phyloP scores from a whole-genome alignment of 495 filamentous ascomycete genomes.

The Lentithecium fluviatile region DNA sequence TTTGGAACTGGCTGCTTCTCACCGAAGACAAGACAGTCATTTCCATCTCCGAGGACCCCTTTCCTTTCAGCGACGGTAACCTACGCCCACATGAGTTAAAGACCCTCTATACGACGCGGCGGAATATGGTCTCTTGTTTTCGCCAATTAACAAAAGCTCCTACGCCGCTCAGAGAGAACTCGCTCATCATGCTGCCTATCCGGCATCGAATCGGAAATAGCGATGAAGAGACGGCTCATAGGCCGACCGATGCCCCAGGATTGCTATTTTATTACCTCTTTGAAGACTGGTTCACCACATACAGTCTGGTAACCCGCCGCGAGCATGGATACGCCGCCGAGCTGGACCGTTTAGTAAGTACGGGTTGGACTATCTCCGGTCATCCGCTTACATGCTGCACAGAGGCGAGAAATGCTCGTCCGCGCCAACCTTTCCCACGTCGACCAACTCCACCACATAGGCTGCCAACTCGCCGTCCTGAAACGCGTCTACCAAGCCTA shows the following conservation, averaged over 20 bases:
- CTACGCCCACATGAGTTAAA: conserved; percentile 41
- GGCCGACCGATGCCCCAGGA: conserved; percentile 60
- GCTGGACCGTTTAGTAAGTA: conserved; percentile 57
- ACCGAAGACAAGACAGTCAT: conserved; percentile 81
- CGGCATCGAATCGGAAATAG: conserved; percentile 40
- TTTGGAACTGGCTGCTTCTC: conserved; percentile 83
- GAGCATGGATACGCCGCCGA: conserved; percentile 61
- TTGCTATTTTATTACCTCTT: conserved; percentile 84
- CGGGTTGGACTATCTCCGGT: background rate
- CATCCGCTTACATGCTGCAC: background rate
- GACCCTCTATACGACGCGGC: conserved; percentile 57
- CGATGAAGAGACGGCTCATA: conserved; percentile 44
- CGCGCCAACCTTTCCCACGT: conserved; percentile 62
- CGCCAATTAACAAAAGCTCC: conserved; percentile 62
- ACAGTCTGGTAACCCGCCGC: conserved; percentile 59
- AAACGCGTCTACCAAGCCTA: conserved; percentile 80
- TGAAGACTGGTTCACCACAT: conserved; percentile 78
- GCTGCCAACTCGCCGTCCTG: conserved; percentile 62
- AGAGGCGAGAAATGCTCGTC: conserved; percentile 60
- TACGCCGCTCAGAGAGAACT: conserved; percentile 26
- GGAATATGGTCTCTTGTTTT: conserved; percentile 71
- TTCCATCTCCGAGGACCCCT: conserved; percentile 72
- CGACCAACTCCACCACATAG: conserved; percentile 69
- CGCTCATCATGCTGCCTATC: conserved; percentile 40
- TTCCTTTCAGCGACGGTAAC: conserved; percentile 43